Base-by-base conservation (phyloP, 768 basidiomycete species). In the Phanerodontia chrysosporium region DNA sequence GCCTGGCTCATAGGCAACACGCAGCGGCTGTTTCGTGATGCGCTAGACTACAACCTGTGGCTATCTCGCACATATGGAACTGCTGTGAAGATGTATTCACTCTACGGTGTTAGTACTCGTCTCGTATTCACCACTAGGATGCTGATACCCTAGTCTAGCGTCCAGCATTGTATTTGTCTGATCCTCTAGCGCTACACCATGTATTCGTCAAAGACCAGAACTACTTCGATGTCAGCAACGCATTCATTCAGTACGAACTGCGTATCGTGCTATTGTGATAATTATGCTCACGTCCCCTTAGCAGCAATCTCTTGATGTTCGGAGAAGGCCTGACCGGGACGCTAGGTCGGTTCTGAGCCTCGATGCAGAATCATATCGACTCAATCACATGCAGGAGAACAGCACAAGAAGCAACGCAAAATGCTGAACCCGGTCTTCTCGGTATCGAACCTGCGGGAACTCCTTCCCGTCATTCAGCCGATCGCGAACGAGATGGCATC, bases 251-350 rank as follows among this genome's bases (percentile, higher is more conserved):
- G 46, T 48, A 28, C 3, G 10, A 3, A 3, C 24, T 48, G 18
- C 5, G 46, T 13, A 48, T 28, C 46, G 24, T 8, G 24, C 46
- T 7, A 45, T 18, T 8, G 44, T 45, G 24, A n/a, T 25, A 28
- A 25, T n/a, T n/a, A 24, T 28, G 22, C 46, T 24, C 24, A 24
- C 18, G 13, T 18, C 4, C 6, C 18, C 16, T 7, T 28, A 48
- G 46, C 6, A 48, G 46, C 46, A 48, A 48, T 28, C 46, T 48
- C 10, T 24, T 48, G 8, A 13, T 48, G 46, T 77, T 78, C 32
- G 77, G 77, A 18, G 62, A 67, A 14, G 73, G 76, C 32, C 68
- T 77, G 2, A 67, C 74, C 21, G 70, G 72, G 0, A 77, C 76
- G 25, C 67, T 74, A 3, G 75, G 74, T 74, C 24, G 24, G 62